A percentile compares a stretch with the other conserved stretches of the same genome.
Evolutionary conservation across 495 filamentous ascomycete species (phyloP).

Genomic region (Aspergillus saccharolyticus): DNA sequence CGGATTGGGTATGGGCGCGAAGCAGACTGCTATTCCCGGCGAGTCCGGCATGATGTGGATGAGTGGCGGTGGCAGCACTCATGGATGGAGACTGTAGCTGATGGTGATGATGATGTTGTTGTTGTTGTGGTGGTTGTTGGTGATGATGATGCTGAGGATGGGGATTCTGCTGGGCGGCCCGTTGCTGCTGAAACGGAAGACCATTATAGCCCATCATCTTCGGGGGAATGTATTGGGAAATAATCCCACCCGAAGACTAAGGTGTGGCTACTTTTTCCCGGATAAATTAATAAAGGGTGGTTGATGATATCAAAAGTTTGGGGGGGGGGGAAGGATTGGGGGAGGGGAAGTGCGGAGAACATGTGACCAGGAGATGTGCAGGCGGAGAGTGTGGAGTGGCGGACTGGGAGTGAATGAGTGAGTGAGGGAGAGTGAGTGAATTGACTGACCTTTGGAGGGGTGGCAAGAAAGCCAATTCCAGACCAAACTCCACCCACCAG

Average conservation of each 20-base stretch:
- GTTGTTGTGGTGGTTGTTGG: slow-evolving; percentile 23
- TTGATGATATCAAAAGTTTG: background rate
- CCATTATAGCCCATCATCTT: slow-evolving; percentile 32
- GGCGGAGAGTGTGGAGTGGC: background rate
- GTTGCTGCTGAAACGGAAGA: slow-evolving; percentile 30
- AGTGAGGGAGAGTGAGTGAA: background rate
- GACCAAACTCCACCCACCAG: background rate
- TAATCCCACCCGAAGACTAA: background rate
- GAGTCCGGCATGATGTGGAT: slow-evolving; percentile 29
- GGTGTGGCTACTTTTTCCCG: background rate
- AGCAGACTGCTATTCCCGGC: slow-evolving; percentile 25
- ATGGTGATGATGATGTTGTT: slow-evolving; percentile 28
- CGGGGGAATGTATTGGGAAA: slow-evolving; percentile 1
- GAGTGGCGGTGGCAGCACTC: slow-evolving; percentile 16
- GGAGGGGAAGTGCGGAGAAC: background rate
- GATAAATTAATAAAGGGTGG: background rate
- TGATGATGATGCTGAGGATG: slow-evolving; percentile 25
- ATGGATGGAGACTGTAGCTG: slow-evolving; percentile 34
- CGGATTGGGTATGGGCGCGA: slow-evolving; percentile 28
- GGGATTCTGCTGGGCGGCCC: slow-evolving; percentile 20
- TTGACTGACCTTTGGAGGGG: background rate
- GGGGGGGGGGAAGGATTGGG: background rate
- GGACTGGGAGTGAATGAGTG: background rate
- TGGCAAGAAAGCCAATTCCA: background rate
- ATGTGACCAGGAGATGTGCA: slow-evolving; percentile 2